Conservation (phyloP, 352 stramenopile genomes). For the Phytopythium mirpurense region DNA sequence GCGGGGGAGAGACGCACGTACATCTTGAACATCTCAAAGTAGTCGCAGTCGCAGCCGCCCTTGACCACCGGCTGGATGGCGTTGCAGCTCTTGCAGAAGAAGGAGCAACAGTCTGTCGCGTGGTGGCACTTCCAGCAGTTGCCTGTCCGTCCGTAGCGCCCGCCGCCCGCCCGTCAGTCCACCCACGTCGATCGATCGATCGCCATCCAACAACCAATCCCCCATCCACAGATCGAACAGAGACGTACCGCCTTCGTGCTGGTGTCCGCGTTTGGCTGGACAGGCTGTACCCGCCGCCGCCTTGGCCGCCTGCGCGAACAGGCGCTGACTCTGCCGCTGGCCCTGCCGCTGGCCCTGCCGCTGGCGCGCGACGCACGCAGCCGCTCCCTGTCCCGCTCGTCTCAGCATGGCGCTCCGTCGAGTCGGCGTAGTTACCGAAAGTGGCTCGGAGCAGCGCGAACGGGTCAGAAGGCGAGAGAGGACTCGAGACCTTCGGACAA, state of each 20-base stretch:
- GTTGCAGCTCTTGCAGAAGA: constrained; percentile 79
- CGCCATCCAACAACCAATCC: no score
- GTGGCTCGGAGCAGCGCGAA: no score
- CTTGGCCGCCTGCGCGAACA: constrained; percentile 5
- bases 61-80: constrained; percentile 74
- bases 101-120: constrained; percentile 72
- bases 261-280: constrained; percentile 3
- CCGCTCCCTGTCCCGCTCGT: constrained; percentile 17
- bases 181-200: no score
- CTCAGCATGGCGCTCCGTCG: constrained; percentile 16
- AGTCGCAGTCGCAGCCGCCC: constrained; percentile 60
- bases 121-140: constrained; percentile 85
- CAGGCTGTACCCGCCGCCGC: background rate
- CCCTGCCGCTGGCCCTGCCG: background rate
- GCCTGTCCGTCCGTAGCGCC: constrained; percentile 10
- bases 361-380: constrained; percentile 1
- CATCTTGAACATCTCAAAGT: constrained; percentile 87
- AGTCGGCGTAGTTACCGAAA: no score
- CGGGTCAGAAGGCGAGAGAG: background rate
- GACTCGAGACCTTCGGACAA: constrained; percentile 8
- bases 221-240: background rate
- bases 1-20: constrained; percentile 16
- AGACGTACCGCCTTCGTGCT: background rate
- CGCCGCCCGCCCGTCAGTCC: background rate
- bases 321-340: background rate